phyloP scores from a whole-genome alignment of 2,329 filamentous ascomycete species.

The Epicoccum sorghinum region DNA sequence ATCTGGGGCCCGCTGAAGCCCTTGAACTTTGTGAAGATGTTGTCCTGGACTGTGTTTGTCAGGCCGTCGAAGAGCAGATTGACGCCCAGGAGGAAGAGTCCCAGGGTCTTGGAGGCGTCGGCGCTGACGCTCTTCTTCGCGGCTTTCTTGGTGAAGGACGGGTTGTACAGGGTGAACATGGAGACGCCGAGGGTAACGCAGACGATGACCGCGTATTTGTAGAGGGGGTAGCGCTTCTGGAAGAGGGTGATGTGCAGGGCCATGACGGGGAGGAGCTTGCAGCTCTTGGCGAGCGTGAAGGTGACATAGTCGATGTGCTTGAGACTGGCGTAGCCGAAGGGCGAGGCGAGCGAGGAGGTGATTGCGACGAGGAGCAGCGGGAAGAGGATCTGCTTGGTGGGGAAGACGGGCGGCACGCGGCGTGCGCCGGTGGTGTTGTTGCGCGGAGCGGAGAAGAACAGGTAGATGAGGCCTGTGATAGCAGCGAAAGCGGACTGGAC shows the following conservation, averaged over 20 bases:
- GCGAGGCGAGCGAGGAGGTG: conserved; percentile 87
- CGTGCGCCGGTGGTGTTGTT: conserved; percentile 41
- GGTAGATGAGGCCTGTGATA: conserved; percentile 80
- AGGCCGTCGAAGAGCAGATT: conserved; percentile 96
- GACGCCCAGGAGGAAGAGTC: conserved; percentile 80
- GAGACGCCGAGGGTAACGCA: conserved; percentile 92
- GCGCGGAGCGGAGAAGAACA: conserved; percentile 67
- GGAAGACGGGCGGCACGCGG: conserved; percentile 69
- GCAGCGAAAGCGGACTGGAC: conserved; percentile 91
- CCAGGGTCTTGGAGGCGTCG: conserved; percentile 70
- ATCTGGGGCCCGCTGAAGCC: conserved; percentile 93
- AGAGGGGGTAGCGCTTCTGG: conserved; percentile 84
- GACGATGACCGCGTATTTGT: conserved; percentile 94
- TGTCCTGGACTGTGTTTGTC: conserved; percentile 95
- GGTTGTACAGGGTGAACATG: conserved; percentile 88
- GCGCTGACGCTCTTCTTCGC: conserved; percentile 62
- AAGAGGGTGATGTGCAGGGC: conserved; percentile 93
- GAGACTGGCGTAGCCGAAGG: conserved; percentile 91
- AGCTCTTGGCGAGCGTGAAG: conserved; percentile 95
- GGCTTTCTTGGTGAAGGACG: conserved; percentile 49
- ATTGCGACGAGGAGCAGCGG: conserved; percentile 85
- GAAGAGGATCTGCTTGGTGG: conserved; percentile 72
- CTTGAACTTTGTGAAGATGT: conserved; percentile 80
- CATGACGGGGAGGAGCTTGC: conserved; percentile 99
- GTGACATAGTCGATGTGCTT: conserved; percentile 98